These are phyloP conservation scores for Erodium trifolium DNA, from an alignment of 441 rosid genomes.

Conservation along the genomic window DNA sequence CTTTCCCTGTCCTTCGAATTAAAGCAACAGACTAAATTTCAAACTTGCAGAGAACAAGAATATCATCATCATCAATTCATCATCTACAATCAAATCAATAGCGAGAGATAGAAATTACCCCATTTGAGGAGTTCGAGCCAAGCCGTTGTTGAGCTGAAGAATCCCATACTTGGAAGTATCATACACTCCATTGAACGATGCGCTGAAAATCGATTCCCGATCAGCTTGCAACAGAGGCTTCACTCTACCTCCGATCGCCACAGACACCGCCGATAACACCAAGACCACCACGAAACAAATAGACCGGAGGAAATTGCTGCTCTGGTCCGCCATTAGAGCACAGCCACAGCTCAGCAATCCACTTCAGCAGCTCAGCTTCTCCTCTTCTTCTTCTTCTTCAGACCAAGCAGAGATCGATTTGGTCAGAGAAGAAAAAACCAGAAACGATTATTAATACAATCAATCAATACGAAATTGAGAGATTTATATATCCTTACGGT, in stretches of 20 bases:
- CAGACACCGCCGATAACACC: conserved; percentile 25
- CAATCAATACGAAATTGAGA: too few relatives aligned
- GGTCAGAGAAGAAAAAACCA: too few relatives aligned
- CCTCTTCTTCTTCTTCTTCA: not conserved
- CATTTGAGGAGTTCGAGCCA: conserved; percentile 91
- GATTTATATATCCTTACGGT: too few relatives aligned
- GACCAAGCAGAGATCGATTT: not conserved
- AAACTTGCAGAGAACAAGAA: not conserved
- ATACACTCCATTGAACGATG: conserved; percentile 40
- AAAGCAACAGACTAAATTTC: not conserved
- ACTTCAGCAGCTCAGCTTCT: not conserved
- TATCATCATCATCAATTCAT: too few relatives aligned
- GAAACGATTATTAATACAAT: too few relatives aligned
- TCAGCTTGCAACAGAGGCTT: conserved; percentile 36
- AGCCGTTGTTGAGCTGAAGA: conserved; percentile 75
- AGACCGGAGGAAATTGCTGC: not conserved
- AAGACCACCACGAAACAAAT: not conserved
- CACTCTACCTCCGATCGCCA: conserved; percentile 38
- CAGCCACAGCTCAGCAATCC: not conserved
- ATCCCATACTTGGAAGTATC: conserved; percentile 72
- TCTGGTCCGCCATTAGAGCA: not conserved
- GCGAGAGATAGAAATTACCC: conserved; percentile 41
- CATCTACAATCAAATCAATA: too few relatives aligned
- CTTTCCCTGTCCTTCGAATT: not conserved
- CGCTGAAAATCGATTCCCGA: conserved; percentile 30